These are phyloP conservation scores for Xenoacremonium recifei DNA, from an alignment of 2,329 filamentous ascomycete genomes.

Conservation along the genomic window DNA sequence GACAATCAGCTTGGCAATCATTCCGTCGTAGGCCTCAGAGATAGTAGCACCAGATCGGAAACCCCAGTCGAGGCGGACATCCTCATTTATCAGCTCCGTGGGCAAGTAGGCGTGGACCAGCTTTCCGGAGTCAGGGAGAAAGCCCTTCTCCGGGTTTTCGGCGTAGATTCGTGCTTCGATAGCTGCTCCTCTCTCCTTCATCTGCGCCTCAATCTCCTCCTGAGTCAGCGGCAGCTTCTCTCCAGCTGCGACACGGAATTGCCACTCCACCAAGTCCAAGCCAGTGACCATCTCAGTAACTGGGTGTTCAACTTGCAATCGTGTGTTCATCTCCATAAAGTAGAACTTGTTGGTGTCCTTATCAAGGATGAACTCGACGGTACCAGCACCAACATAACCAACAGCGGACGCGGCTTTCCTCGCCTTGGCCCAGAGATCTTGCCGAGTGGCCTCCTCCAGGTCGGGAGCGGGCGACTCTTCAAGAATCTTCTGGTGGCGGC, in stretches of 20 bases:
- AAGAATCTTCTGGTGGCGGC: slow-evolving; percentile 86
- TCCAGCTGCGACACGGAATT: slow-evolving; percentile 71
- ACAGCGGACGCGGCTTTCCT: slow-evolving; percentile 69
- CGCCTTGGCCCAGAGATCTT: slow-evolving; percentile 66
- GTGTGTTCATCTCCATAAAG: slow-evolving; percentile 82
- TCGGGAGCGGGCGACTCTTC: slow-evolving; percentile 83
- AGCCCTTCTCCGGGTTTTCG: slow-evolving; percentile 87
- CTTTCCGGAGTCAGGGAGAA: slow-evolving; percentile 89
- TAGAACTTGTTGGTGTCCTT: slow-evolving; percentile 78
- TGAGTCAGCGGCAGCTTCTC: slow-evolving; percentile 57
- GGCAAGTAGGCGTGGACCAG: slow-evolving; percentile 82
- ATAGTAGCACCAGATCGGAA: slow-evolving; percentile 91
- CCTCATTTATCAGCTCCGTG: slow-evolving; percentile 51
- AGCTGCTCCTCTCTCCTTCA: slow-evolving; percentile 75
- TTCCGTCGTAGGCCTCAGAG: slow-evolving; percentile 93
- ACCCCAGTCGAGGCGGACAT: slow-evolving; percentile 88
- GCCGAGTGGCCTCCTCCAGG: slow-evolving; percentile 55
- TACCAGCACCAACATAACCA: slow-evolving; percentile 85
- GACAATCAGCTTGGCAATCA: slow-evolving; percentile 98
- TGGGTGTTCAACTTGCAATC: slow-evolving; percentile 94
- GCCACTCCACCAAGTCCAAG: slow-evolving; percentile 86
- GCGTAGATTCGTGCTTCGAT: slow-evolving; percentile 97
- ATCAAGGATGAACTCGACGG: slow-evolving; percentile 88
- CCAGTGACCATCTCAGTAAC: slow-evolving; percentile 74
- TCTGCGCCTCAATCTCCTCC: slow-evolving; percentile 68